These are phyloP conservation scores for Hanseniaspora gamundiae DNA, from an alignment of 1,139 yeast species.

Conservation along the genomic window DNA sequence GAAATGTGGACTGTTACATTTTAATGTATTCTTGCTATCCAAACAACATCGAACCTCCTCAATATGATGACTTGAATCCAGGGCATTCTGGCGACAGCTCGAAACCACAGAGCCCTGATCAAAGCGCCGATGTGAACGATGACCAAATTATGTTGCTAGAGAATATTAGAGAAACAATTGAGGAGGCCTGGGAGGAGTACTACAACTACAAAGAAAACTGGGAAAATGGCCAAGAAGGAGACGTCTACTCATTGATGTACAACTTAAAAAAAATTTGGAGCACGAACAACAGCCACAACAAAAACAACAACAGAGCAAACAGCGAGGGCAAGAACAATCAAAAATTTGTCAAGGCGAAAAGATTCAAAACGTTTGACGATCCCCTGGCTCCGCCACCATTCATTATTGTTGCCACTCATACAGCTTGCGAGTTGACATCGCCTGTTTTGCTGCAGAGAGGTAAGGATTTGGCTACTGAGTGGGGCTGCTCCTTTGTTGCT, in stretches of 20 bases:
- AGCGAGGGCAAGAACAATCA: slow-evolving; percentile 13
- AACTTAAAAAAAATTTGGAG: slow-evolving; percentile 50
- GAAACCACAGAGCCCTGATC: neutral
- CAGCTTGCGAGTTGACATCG: slow-evolving; percentile 41
- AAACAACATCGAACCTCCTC: slow-evolving; percentile 35
- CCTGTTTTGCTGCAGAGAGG: slow-evolving; percentile 49
- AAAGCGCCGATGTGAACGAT: slow-evolving; percentile 12
- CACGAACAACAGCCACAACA: slow-evolving; percentile 20
- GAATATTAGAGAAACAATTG: slow-evolving; percentile 40
- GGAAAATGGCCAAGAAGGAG: slow-evolving; percentile 54
- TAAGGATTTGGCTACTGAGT: slow-evolving; percentile 37
- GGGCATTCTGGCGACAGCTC: slow-evolving; percentile 1
- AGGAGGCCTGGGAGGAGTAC: slow-evolving; percentile 58
- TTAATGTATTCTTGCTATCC: slow-evolving; percentile 62
- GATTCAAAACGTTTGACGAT: slow-evolving; percentile 24
- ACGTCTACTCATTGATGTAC: slow-evolving; percentile 45
- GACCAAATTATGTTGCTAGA: slow-evolving; percentile 37
- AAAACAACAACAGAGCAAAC: slow-evolving; percentile 6
- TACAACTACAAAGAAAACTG: slow-evolving; percentile 40
- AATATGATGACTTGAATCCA: slow-evolving; percentile 25
- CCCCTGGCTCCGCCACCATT: slow-evolving; percentile 55
- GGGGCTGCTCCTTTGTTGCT: slow-evolving; percentile 56
- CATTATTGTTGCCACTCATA: slow-evolving; percentile 52
- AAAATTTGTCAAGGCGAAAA: slow-evolving; percentile 15
- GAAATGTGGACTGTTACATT: slow-evolving; percentile 60